Base-by-base conservation (phyloP, 2,329 filamentous ascomycete genomes). In the Xylariaceae sp. region DNA sequence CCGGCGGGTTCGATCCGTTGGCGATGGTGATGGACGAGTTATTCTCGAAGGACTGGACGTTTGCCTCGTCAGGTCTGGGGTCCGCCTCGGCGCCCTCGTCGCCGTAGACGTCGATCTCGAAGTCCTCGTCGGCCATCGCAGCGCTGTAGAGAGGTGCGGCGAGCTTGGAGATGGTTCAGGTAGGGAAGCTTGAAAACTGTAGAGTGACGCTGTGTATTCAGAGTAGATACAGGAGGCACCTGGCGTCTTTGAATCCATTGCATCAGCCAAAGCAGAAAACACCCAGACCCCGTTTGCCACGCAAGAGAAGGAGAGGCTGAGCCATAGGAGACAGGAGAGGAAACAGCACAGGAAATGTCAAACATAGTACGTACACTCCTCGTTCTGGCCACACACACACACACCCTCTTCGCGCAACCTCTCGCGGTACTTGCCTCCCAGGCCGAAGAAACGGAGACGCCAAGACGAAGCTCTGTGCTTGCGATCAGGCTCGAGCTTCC, bases 41-140 rank as follows among this genome's bases (percentile, higher is more conserved):
- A 34, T 39, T 50, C 8, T 57, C 53, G 35, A 55, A 56, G 29
- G 56, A 58, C 27, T 66, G 60, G 25, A 58, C 53, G 37, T 61
- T 57, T 19, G 61, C 51, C 25, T 64, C 57, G 26, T 58, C 49
- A 19, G 32, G 28, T 31, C 45, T 52, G 13, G 46, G 33, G 8
- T 64, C 58, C 38, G 67, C 60, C 16, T 72, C 65, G 36, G 63
- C 60, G 39, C 61, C 63, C 38, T 66, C 64, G 49, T 81, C 78
- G 49, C 76, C 78, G 52, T 83, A 83, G 50, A 83, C 78, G 47
- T 83, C 79, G 60, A 83, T 81, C 49, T 83, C 79, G 57, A 80
- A 82, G 49, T 81, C 77, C 51, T 81, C 77, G 50, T 83, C 78
- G 47, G 77, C 75, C 78, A 82, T 83, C 32, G 51, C 60, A 51